Evolutionary conservation across 2,329 filamentous ascomycete genomes (phyloP).

Genomic region (Aspergillus aculeatus): DNA sequence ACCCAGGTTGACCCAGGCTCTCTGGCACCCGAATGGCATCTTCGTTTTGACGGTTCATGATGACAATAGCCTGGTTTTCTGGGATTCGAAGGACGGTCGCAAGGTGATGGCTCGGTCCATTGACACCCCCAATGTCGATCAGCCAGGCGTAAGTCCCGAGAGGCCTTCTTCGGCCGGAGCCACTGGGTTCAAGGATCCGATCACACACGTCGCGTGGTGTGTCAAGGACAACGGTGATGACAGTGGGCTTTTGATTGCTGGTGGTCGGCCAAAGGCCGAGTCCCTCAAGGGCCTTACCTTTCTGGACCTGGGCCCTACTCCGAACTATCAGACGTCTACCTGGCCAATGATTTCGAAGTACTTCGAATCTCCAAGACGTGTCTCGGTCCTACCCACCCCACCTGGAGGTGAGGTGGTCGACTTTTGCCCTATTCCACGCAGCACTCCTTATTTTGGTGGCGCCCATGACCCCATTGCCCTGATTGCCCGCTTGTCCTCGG

Average conservation of each 20-base stretch:
- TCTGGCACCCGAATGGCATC: constrained; percentile 94
- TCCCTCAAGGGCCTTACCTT: constrained; percentile 78
- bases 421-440: constrained; percentile 78
- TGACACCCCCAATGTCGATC: constrained; percentile 70
- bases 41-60: constrained; percentile 86
- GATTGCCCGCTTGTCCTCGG: constrained; percentile 75
- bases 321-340: constrained; percentile 84
- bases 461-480: constrained; percentile 88
- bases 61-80: constrained; percentile 87
- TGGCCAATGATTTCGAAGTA: constrained; percentile 81
- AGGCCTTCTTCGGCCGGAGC: constrained; percentile 47
- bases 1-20: constrained; percentile 75
- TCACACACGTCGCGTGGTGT: constrained; percentile 83
- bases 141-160: constrained; percentile 53
- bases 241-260: constrained; percentile 81
- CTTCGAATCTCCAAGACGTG: constrained; percentile 71
- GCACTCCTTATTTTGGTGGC: constrained; percentile 80
- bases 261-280: constrained; percentile 68
- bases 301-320: constrained; percentile 83
- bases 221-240: constrained; percentile 92
- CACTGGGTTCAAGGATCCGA: constrained; percentile 66
- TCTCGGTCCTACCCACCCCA: constrained; percentile 71
- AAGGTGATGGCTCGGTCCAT: constrained; percentile 81
- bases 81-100: constrained; percentile 87
- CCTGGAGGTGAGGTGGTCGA: constrained; percentile 73